Conservation (phyloP, 306 rosid species). For the Vigna mungo region DNA sequence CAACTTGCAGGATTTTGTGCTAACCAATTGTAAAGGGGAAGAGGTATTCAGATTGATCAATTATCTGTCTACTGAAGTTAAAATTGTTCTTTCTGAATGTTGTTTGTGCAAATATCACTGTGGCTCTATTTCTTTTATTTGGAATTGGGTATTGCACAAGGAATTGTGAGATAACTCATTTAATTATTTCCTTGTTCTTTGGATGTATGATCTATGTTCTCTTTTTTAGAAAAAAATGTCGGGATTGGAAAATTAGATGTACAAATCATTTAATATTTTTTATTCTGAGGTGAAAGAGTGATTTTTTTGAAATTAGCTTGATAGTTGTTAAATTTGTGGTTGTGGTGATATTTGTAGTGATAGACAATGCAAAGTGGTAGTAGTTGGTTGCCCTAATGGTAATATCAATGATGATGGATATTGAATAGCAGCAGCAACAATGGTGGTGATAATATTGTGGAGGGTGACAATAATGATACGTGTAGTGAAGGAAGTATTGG, state of each 20-base stretch:
- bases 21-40: constrained; percentile 74
- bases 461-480: neutral
- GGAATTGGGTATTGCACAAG: constrained; percentile 9
- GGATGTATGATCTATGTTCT: neutral
- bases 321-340: neutral
- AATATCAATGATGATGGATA: too few species aligned
- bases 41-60: constrained; percentile 64
- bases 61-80: constrained; percentile 33
- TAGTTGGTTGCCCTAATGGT: neutral
- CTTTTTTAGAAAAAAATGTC: neutral
- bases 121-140: constrained; percentile 27
- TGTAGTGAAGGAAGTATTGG: neutral
- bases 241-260: neutral
- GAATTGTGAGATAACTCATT: constrained; percentile 6
- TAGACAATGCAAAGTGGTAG: neutral
- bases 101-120: constrained; percentile 24
- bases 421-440: neutral
- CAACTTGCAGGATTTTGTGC: constrained; percentile 79
- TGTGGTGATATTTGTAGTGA: neutral
- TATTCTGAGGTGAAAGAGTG: neutral
- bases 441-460: neutral
- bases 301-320: neutral
- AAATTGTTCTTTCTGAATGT: constrained; percentile 31
- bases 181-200: constrained; percentile 1
- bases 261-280: neutral